phyloP scores from a whole-genome alignment of 1,284 basidiomycete species.

The Moesziomyces parantarcticus region DNA sequence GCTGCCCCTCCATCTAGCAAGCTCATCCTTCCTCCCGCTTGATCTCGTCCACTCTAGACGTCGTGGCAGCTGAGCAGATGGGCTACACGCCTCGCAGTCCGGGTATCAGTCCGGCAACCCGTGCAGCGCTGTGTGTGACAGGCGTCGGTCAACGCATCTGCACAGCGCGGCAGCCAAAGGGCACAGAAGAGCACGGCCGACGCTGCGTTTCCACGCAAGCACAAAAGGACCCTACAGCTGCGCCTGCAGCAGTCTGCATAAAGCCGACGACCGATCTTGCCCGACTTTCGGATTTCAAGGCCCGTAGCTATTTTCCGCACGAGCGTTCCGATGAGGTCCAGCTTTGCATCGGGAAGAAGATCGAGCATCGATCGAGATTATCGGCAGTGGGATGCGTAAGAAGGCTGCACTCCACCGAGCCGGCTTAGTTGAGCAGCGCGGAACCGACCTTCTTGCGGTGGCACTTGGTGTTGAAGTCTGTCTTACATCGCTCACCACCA shows the following conservation, averaged over 20 bases:
- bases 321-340: too few species aligned
- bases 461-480: too few species aligned
- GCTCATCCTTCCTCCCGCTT: too few species aligned
- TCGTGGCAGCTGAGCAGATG: too few species aligned
- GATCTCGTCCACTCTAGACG: too few species aligned
- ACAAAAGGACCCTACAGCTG: slow-evolving; percentile 24
- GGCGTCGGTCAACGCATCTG: neutral
- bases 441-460: neutral
- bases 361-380: too few species aligned
- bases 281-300: slow-evolving; percentile 28
- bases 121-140: neutral
- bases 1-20: too few species aligned
- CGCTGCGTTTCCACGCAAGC: slow-evolving; percentile 7
- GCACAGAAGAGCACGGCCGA: too few species aligned
- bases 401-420: too few species aligned
- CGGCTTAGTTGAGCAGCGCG: slow-evolving; percentile 19
- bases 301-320: neutral
- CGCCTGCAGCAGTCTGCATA: slow-evolving; percentile 30
- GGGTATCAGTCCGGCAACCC: slow-evolving; percentile 22
- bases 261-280: slow-evolving; percentile 12
- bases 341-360: neutral
- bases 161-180: too few species aligned
- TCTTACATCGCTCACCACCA: slow-evolving; percentile 5
- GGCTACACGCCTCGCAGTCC: slow-evolving; percentile 2
- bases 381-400: too few species aligned